Evolutionary conservation across 2,329 filamentous ascomycete species (phyloP).

Genomic region (Graphilbum ipis-grandicollis): DNA sequence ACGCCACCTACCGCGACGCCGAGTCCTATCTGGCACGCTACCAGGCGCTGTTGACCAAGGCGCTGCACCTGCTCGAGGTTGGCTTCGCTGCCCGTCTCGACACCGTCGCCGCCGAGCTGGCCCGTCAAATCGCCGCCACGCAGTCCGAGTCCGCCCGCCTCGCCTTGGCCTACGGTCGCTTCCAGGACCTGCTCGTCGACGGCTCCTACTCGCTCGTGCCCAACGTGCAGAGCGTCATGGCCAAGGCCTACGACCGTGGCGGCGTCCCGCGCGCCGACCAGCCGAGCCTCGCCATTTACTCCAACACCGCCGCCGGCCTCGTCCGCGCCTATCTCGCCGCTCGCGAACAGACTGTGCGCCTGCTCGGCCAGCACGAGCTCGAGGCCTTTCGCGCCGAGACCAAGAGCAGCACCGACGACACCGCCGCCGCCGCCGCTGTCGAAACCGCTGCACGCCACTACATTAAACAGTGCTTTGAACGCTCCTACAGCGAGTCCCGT

Average conservation of each 20-base stretch:
- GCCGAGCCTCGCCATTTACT: conserved; percentile 32
- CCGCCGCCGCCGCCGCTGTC: conserved; percentile 30
- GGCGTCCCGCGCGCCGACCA: conserved; percentile 26
- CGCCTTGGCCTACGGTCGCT: conserved; percentile 41
- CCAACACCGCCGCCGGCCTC: conserved; percentile 34
- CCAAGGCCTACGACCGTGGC: conserved; percentile 32
- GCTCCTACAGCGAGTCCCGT: conserved; percentile 34
- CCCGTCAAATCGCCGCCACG: conserved; percentile 33
- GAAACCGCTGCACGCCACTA: conserved; percentile 40
- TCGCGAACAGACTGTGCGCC: conserved; percentile 34
- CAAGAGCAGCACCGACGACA: conserved; percentile 31
- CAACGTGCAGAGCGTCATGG: conserved; percentile 35
- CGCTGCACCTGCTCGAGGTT: conserved; percentile 43
- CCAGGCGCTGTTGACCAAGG: conserved; percentile 56
- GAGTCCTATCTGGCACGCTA: conserved; percentile 80
- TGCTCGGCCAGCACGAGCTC: conserved; percentile 34
- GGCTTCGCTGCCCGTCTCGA: conserved; percentile 35
- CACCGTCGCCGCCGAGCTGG: conserved; percentile 34
- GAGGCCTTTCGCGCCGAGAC: conserved; percentile 35
- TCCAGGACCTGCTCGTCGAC: conserved; percentile 38
- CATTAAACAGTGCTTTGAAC: conserved; percentile 42
- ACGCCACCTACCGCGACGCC: conserved; percentile 72
- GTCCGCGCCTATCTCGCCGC: conserved; percentile 34
- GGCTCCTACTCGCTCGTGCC: conserved; percentile 34
- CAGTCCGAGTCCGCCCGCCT: conserved; percentile 42